Conservation (phyloP, 164 flowering plant species). For the Brasenia schreberi region DNA sequence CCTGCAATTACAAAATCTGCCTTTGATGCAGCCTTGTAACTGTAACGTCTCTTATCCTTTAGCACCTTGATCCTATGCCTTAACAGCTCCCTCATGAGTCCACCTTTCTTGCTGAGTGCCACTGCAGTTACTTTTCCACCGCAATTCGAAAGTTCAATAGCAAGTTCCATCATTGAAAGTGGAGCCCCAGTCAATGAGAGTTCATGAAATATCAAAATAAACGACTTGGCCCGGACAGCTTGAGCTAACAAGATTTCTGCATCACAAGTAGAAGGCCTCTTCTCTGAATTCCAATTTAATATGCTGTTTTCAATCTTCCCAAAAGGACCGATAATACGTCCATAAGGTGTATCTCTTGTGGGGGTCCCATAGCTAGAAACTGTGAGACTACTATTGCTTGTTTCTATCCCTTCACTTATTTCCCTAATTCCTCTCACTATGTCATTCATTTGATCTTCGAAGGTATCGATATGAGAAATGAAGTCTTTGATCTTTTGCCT, state of each 20-base stretch:
- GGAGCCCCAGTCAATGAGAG: constrained; percentile 98
- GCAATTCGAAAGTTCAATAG: constrained; percentile 89
- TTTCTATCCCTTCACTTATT: neutral
- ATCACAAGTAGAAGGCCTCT: constrained; percentile 88
- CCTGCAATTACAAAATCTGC: constrained; percentile 97
- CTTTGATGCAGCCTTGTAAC: constrained; percentile 85
- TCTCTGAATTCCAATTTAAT: constrained; percentile 85
- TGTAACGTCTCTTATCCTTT: constrained; percentile 61
- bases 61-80: constrained; percentile 83
- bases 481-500: neutral
- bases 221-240: constrained; percentile 85
- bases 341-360: constrained; percentile 48
- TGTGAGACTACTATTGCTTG: neutral
- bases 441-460: neutral
- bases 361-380: neutral
- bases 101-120: constrained; percentile 84
- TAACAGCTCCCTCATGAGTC: constrained; percentile 71
- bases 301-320: constrained; percentile 56
- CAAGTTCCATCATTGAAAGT: constrained; percentile 93
- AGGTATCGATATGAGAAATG: neutral
- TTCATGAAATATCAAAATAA: constrained; percentile 87
- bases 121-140: constrained; percentile 95
- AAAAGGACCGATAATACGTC: constrained; percentile 87
- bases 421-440: neutral
- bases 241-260: constrained; percentile 72